These are phyloP conservation scores for Oehlia diaphana DNA, from an alignment of 192 early-diverging fungal species.

Conservation along the genomic window DNA sequence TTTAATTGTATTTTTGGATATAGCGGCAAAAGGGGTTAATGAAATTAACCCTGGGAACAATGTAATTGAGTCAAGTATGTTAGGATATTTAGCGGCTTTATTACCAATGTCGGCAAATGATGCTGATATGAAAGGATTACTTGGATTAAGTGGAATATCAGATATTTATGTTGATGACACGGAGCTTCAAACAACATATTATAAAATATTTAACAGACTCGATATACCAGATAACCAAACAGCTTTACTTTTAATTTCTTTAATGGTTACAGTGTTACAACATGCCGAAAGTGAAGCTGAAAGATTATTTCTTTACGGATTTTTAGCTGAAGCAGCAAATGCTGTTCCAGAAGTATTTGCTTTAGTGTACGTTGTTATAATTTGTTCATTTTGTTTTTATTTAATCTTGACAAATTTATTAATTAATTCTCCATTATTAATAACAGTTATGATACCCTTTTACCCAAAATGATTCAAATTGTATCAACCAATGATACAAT, in stretches of 20 bases:
- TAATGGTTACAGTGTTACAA: slow-evolving; percentile 71
- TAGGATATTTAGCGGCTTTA: slow-evolving; percentile 81
- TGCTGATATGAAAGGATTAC: slow-evolving; percentile 59
- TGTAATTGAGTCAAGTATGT: slow-evolving; percentile 45
- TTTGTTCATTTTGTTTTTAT: background rate
- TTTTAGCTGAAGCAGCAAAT: slow-evolving; percentile 74
- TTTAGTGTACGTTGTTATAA: slow-evolving; percentile 48
- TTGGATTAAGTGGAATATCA: slow-evolving; percentile 52
- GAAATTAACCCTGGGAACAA: slow-evolving; percentile 34
- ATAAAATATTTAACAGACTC: slow-evolving; percentile 62
- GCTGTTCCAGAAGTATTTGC: slow-evolving; percentile 69
- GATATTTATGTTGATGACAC: slow-evolving; percentile 44
- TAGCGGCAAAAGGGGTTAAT: slow-evolving; percentile 57
- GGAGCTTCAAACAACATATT: slow-evolving; percentile 51
- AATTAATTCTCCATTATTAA: background rate
- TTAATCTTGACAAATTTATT: background rate
- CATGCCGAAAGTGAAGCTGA: slow-evolving; percentile 72
- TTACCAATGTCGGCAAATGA: slow-evolving; percentile 75
- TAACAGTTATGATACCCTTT: slow-evolving; percentile 52
- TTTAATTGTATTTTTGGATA: slow-evolving; percentile 69
- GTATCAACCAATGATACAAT: slow-evolving; percentile 62
- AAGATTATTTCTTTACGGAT: slow-evolving; percentile 69
- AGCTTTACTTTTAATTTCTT: slow-evolving; percentile 61
- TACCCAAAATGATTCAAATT: slow-evolving; percentile 72
- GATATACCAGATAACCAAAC: slow-evolving; percentile 64